These are phyloP conservation scores for Leccinum sublutescens DNA, from an alignment of 768 basidiomycete species.

Conservation along the genomic window DNA sequence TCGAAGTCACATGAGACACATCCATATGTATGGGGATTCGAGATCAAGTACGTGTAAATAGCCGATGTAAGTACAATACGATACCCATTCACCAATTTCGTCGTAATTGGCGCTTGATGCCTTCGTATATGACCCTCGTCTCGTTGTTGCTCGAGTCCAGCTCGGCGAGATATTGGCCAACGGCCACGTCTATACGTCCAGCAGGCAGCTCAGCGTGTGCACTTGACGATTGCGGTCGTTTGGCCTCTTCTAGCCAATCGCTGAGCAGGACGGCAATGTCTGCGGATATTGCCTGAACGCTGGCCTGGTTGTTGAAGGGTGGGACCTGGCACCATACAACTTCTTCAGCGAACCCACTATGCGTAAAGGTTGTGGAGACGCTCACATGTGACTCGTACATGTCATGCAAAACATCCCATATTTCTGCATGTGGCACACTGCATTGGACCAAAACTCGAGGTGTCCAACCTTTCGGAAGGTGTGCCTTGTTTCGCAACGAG, in stretches of 20 bases:
- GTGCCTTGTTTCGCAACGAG: conserved; percentile 55
- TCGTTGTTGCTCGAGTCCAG: conserved; percentile 60
- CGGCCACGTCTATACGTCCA: conserved; percentile 67
- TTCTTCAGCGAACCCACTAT: conserved; percentile 1
- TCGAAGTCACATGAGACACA: conserved; percentile 59
- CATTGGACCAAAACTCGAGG: conserved; percentile 77
- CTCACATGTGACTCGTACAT: conserved; percentile 86
- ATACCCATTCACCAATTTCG: conserved; percentile 59
- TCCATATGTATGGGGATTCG: conserved; percentile 8
- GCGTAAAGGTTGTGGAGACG: conserved; percentile 17
- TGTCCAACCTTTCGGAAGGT: conserved; percentile 77
- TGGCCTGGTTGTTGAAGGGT: conserved; percentile 78
- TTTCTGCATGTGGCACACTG: conserved; percentile 73
- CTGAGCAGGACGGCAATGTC: conserved; percentile 78
- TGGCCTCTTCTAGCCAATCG: conserved; percentile 81
- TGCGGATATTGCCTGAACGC: conserved; percentile 75
- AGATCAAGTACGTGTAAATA: conserved; percentile 20
- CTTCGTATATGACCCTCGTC: conserved; percentile 64
- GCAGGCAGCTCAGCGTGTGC: conserved; percentile 72
- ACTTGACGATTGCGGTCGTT: conserved; percentile 64
- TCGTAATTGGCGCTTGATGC: conserved; percentile 67
- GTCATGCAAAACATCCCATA: conserved; percentile 84
- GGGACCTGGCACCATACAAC: conserved; percentile 51
- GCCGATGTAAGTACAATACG: not conserved
- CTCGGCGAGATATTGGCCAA: conserved; percentile 74